Percentiles rank a stretch among this genome's conserved stretches.
Conservation (phyloP, 2,329 filamentous ascomycete genomes). For the Botrytis deweyae region DNA sequence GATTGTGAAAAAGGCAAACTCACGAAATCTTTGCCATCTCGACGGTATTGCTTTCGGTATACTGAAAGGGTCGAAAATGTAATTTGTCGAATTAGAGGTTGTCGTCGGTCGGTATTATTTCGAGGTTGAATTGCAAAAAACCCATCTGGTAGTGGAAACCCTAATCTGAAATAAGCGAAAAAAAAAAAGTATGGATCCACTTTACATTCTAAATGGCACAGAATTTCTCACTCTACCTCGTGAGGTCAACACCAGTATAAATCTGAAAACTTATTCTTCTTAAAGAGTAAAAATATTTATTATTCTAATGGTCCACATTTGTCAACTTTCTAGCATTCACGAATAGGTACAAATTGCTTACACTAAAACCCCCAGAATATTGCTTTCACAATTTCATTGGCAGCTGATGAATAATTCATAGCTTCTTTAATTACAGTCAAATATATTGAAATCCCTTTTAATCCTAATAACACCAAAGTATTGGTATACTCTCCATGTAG, state of each 20-base stretch:
- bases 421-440: not conserved
- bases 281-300: not conserved
- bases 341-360: not conserved
- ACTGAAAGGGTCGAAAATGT: slow-evolving; percentile 36
- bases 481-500: slow-evolving; percentile 3
- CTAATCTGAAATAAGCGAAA: slow-evolving; percentile 37
- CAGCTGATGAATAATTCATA: not conserved
- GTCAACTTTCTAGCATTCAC: not conserved
- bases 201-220: not conserved
- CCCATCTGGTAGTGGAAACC: slow-evolving; percentile 31
- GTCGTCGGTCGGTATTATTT: slow-evolving; percentile 27
- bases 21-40: slow-evolving; percentile 66
- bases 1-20: slow-evolving; percentile 41
- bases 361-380: not conserved
- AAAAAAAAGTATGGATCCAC: slow-evolving; percentile 22
- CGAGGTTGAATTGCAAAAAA: slow-evolving; percentile 25
- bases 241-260: not conserved
- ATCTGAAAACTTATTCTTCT: not conserved
- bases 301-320: too few species aligned
- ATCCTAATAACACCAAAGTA: slow-evolving; percentile 9
- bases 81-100: slow-evolving; percentile 25
- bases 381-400: not conserved
- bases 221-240: not conserved
- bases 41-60: slow-evolving; percentile 43
- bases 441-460: not conserved